Conservation (phyloP, 148 eudicot species). For the Diospyros lotus region DNA sequence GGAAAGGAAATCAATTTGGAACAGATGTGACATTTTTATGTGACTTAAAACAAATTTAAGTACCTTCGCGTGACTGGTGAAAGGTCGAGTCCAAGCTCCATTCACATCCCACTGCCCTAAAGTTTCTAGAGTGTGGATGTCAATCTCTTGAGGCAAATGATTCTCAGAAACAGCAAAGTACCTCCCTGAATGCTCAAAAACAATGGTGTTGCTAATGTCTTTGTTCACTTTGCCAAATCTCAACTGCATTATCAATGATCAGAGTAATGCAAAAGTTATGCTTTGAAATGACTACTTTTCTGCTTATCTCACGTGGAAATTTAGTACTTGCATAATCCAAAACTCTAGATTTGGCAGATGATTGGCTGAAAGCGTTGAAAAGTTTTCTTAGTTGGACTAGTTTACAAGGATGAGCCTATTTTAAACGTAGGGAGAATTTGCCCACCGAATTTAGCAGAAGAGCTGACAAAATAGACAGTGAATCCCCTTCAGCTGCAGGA, state of each 20-base stretch:
- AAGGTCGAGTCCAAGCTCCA: conserved; percentile 22
- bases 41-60: too few relatives aligned
- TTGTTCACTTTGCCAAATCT: conserved; percentile 13
- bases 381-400: too few relatives aligned
- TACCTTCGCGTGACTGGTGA: conserved; percentile 24
- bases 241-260: not conserved
- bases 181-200: conserved; percentile 16
- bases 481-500: conserved; percentile 19
- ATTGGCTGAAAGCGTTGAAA: too few relatives aligned
- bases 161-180: conserved; percentile 11
- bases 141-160: conserved; percentile 13
- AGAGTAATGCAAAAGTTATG: not conserved
- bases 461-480: conserved; percentile 4
- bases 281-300: not conserved
- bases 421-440: not conserved
- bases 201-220: conserved; percentile 15
- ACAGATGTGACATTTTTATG: too few relatives aligned
- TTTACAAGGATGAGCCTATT: too few relatives aligned
- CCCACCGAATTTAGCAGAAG: conserved; percentile 14
- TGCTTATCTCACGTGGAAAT: not conserved
- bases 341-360: too few relatives aligned
- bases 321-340: not conserved
- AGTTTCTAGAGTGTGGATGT: conserved; percentile 12
- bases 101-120: conserved; percentile 7
- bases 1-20: not conserved